phyloP scores from a whole-genome alignment of 2,329 filamentous ascomycete genomes.

The Nemania abortiva region DNA sequence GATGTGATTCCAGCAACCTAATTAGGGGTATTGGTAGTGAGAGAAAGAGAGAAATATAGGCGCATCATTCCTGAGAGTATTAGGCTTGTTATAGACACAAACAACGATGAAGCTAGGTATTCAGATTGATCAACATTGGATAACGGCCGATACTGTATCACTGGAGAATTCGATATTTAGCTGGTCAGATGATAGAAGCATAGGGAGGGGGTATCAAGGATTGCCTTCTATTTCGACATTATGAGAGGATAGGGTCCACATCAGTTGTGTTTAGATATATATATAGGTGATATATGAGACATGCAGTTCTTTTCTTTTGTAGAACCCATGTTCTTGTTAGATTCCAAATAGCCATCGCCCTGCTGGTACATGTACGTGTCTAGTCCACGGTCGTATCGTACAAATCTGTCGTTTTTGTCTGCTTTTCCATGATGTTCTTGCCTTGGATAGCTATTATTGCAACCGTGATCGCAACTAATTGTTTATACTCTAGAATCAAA shows the following conservation, averaged over 20 bases:
- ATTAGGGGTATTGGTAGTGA: background rate
- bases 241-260: background rate
- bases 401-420: conserved; percentile 11
- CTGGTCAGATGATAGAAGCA: background rate
- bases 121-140: background rate
- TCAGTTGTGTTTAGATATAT: conserved; percentile 18
- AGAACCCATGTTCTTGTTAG: conserved; percentile 7
- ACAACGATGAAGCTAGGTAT: background rate
- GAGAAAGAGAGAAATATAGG: background rate
- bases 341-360: background rate
- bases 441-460: background rate
- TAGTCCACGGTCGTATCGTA: conserved; percentile 33
- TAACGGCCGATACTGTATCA: background rate
- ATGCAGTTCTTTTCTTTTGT: background rate
- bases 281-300: conserved; percentile 25
- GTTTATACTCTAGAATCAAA: conserved; percentile 19
- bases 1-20: no score
- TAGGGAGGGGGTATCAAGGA: conserved; percentile 1
- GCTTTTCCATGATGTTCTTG: background rate
- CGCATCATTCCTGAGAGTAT: background rate
- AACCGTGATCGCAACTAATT: background rate
- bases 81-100: background rate
- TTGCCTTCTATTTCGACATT: conserved; percentile 8
- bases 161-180: background rate
- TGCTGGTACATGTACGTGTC: conserved; percentile 27